Evolutionary conservation across 306 rosid genomes (phyloP).

Genomic region (Rosa persica): DNA sequence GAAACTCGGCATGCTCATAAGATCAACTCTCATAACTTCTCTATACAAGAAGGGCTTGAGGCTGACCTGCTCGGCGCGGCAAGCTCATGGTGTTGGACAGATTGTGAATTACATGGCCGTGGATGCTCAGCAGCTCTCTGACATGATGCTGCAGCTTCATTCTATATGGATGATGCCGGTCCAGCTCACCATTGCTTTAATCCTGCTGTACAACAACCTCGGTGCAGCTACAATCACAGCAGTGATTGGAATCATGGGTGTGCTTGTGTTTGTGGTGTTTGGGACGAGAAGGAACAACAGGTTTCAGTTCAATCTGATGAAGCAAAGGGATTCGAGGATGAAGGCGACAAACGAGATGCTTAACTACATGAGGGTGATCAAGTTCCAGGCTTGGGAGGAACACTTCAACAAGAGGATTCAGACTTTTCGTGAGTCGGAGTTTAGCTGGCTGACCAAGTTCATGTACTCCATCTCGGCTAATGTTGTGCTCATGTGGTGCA

Average conservation of each 20-base stretch:
- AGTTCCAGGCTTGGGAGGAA: conserved; percentile 98
- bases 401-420: conserved; percentile 72
- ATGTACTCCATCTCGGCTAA: conserved; percentile 63
- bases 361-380: conserved; percentile 90
- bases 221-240: conserved; percentile 63
- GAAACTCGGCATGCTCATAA: conserved; percentile 89
- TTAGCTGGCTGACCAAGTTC: conserved; percentile 80
- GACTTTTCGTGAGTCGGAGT: conserved; percentile 59
- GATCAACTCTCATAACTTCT: conserved; percentile 75
- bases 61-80: conserved; percentile 74
- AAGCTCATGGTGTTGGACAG: conserved; percentile 87
- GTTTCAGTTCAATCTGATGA: conserved; percentile 69
- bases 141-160: conserved; percentile 90
- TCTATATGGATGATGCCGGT: conserved; percentile 89
- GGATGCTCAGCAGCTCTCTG: conserved; percentile 83
- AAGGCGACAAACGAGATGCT: conserved; percentile 97
- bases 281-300: conserved; percentile 49
- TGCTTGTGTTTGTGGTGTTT: conserved; percentile 44
- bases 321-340: conserved; percentile 85
- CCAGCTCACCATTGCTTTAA: conserved; percentile 62
- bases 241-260: conserved; percentile 41
- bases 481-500: conserved; percentile 67
- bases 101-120: conserved; percentile 98
- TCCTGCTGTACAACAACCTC: conserved; percentile 58
- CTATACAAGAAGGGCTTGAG: conserved; percentile 83